Evolutionary conservation across 306 rosid genomes (phyloP).

Genomic region (Neltuma alba): DNA sequence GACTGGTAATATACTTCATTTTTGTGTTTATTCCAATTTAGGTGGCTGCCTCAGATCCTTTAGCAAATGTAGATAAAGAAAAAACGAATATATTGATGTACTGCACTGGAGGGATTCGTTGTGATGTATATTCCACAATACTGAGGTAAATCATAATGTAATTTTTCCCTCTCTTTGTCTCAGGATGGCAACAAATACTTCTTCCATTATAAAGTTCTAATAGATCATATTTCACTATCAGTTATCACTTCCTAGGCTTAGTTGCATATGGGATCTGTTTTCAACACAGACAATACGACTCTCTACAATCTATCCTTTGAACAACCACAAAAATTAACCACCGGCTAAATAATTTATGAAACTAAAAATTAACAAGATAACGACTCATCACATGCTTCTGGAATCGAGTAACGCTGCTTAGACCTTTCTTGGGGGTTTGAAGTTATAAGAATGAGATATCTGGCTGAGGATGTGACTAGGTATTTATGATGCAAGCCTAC

Average conservation of each 20-base stretch:
- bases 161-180: conserved; percentile 1
- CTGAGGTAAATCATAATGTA: conserved; percentile 58
- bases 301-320: background rate
- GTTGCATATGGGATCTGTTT: background rate
- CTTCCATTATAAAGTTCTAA: background rate
- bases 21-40: conserved; percentile 39
- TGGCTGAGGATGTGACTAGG: background rate
- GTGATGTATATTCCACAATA: conserved; percentile 84
- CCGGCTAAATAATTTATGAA: background rate
- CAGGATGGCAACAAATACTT: background rate
- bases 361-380: background rate
- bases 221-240: background rate
- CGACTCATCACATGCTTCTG: background rate
- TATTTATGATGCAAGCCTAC: background rate
- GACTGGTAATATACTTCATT: conserved; percentile 36
- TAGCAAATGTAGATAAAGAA: conserved; percentile 66
- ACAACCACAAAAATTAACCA: conserved; percentile 12
- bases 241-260: conserved; percentile 1
- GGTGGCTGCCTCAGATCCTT: conserved; percentile 79
- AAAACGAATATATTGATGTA: conserved; percentile 80
- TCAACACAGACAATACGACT: conserved; percentile 4
- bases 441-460: background rate
- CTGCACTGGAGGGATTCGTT: conserved; percentile 93
- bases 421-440: conserved; percentile 5
- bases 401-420: background rate